Conservation (phyloP, 2,329 filamentous ascomycete genomes). For the Penicillium olsonii region DNA sequence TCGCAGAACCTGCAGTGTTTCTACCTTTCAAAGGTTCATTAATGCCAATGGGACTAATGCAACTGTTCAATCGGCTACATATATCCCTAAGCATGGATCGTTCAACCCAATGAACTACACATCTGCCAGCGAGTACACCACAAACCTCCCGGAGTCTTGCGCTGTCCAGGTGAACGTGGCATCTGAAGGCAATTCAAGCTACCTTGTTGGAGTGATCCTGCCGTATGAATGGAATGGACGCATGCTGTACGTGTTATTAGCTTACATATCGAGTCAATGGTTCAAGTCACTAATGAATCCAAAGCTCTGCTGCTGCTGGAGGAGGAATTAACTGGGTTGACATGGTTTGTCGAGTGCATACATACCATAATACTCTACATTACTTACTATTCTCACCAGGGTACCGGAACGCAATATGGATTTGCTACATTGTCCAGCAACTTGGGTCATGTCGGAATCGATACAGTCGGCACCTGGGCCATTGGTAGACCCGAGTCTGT, state of each 20-base stretch:
- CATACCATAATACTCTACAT: not conserved
- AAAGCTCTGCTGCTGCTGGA: not conserved
- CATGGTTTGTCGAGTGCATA: not conserved
- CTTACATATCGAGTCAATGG: not conserved
- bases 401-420: not conserved
- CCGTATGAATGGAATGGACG: not conserved
- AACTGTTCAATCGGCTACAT: not conserved
- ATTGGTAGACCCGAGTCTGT: not conserved
- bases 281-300: not conserved
- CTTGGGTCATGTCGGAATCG: not conserved
- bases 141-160: not conserved
- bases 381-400: not conserved
- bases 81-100: not conserved
- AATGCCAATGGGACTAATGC: not conserved
- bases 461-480: not conserved
- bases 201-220: not conserved
- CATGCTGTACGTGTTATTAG: not conserved
- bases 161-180: not conserved
- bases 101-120: not conserved
- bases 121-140: not conserved
- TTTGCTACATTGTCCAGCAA: not conserved
- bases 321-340: not conserved
- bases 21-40: not conserved
- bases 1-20: not conserved
- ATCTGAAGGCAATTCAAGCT: not conserved